Base-by-base conservation (phyloP, 2,329 filamentous ascomycete species). In the Penicillium sp. region DNA sequence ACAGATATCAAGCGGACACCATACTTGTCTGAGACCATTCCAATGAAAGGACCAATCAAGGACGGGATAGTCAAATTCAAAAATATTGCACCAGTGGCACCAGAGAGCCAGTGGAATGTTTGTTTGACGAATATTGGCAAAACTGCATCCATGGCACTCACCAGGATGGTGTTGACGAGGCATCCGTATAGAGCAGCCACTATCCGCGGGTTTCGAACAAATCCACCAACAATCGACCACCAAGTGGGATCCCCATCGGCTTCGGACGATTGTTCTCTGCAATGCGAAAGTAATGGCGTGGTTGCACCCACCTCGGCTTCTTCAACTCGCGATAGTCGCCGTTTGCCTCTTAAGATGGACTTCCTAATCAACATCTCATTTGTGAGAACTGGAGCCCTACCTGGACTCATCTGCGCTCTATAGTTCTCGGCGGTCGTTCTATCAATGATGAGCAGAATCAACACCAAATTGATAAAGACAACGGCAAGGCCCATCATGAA, bases 391-490 rank as follows among this genome's bases (percentile, higher is more conserved):
- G 13, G 24, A 22, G 5, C 4, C 3, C 4, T 9, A 7, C n/a
- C 38, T 1, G 21, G 14, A 11, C 13, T 18, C 22, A 10, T 14
- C 2, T 38, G 6, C 6, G 9, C 31, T 22, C 14, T 38, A 16
- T 44, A 44, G 5, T 24, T 44, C 11, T 27, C 40, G 21, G 46
- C 51, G 10, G 46, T 8, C 18, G 43, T 49, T 21, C 40, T 39
- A 24, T 54, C 51, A 5, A 54, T 49, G 31, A 54, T 49, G 16
- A 54, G 16, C 14, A 54, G n/a, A 44, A 54, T 49, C 4, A 54
- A 24, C 2, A 44, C 7, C 22, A 54, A 39, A 16, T 49, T 54
- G n/a, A 54, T 7, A 16, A 44, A n/a, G 7, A 54, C 24, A 2
- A 49, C 40, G 3, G 29, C 46, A 18, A 54, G 45, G 8, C 31